Conservation (phyloP, 2,329 filamentous ascomycete genomes). For the Claviceps quebecensis region DNA sequence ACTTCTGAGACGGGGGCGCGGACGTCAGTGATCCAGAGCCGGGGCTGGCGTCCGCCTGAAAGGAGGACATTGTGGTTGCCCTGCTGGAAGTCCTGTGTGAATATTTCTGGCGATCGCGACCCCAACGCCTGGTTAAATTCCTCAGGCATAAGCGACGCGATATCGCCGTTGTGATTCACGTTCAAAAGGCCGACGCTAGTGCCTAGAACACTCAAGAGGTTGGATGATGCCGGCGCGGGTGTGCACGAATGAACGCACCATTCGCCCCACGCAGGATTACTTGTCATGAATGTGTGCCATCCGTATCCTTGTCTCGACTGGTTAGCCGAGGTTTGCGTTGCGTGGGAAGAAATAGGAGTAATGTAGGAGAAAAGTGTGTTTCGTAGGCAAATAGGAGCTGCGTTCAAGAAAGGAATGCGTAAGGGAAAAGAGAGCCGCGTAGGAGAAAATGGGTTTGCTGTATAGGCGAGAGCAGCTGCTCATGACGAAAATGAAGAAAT, state of each 20-base stretch:
- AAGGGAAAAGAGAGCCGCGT: no score
- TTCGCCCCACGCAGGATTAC: slow-evolving; percentile 15
- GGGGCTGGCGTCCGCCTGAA: slow-evolving; percentile 35
- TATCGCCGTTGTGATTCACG: slow-evolving; percentile 17
- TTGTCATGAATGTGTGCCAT: neutral
- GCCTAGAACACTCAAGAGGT: slow-evolving; percentile 31
- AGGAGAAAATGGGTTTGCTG: no score
- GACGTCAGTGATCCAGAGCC: slow-evolving; percentile 31
- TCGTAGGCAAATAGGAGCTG: no score
- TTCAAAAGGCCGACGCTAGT: slow-evolving; percentile 32
- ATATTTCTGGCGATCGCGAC: slow-evolving; percentile 23
- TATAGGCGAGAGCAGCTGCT: no score
- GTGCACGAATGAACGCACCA: slow-evolving; percentile 27
- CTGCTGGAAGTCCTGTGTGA: slow-evolving; percentile 33
- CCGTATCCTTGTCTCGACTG: no score
- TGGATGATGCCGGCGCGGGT: slow-evolving; percentile 25
- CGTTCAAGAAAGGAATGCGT: no score
- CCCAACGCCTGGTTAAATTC: slow-evolving; percentile 3
- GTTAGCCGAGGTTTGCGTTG: no score
- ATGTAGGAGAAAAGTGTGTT: no score
- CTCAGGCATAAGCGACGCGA: slow-evolving; percentile 20
- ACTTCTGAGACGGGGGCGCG: slow-evolving; percentile 22
- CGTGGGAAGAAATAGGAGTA: no score
- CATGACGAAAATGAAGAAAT: neutral
- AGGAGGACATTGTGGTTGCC: slow-evolving; percentile 31